phyloP scores from a whole-genome alignment of 495 filamentous ascomycete species.

The Daldinia childiae region DNA sequence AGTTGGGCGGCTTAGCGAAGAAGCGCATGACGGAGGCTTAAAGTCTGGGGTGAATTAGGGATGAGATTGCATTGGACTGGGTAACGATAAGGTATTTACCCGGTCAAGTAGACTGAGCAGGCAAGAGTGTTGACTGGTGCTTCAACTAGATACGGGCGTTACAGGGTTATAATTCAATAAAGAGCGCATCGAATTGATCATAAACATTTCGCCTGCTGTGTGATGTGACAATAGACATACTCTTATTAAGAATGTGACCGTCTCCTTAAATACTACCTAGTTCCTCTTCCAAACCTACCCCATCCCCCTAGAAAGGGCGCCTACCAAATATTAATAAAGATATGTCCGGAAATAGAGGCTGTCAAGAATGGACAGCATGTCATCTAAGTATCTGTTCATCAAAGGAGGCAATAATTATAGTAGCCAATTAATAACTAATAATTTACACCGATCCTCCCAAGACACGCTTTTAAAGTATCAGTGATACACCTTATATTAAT shows the following conservation, averaged over 20 bases:
- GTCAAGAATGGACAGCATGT: no score
- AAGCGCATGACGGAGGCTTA: conserved; percentile 32
- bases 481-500: no score
- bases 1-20: conserved; percentile 50
- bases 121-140: background rate
- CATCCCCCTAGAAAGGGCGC: background rate
- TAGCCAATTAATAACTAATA: no score
- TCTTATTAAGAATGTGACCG: background rate
- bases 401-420: no score
- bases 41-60: background rate
- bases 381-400: no score
- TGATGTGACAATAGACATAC: background rate
- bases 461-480: no score
- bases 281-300: background rate
- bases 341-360: no score
- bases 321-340: background rate
- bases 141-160: background rate
- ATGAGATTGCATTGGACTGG: background rate
- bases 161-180: background rate
- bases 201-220: background rate
- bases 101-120: background rate
- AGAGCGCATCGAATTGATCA: background rate
- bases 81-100: background rate
- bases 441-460: no score
- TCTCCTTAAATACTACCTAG: background rate